Evolutionary conservation across 2,329 filamentous ascomycete species (phyloP).

Genomic region (Sclerotinia minor): DNA sequence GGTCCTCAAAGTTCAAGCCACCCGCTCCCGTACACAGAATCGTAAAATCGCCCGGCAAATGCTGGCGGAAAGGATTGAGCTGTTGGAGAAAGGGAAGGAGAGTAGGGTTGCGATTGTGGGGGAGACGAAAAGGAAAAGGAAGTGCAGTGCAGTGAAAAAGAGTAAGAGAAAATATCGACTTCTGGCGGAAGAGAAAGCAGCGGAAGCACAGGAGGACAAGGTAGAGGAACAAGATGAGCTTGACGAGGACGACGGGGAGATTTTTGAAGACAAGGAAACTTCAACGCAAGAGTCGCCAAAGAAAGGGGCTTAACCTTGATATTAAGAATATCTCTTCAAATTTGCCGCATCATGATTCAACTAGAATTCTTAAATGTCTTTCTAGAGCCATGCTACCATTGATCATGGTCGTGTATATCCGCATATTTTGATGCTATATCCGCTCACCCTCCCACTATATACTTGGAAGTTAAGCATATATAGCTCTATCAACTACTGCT

Average conservation of each 20-base stretch:
- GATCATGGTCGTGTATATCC: conserved; percentile 11
- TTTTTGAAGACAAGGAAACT: not conserved
- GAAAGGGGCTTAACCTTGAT: not conserved
- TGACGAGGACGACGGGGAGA: not conserved
- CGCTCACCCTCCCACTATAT: not conserved
- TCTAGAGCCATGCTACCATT: not conserved
- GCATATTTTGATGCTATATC: not conserved
- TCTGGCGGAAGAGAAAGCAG: conserved; percentile 45
- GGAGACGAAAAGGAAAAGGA: conserved; percentile 63
- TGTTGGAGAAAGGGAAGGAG: conserved; percentile 67
- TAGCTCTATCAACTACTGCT: not conserved
- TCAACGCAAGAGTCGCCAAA: not conserved
- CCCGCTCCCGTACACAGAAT: conserved; percentile 83
- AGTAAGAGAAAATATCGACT: conserved; percentile 73
- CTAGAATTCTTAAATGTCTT: no score
- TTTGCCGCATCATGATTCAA: not conserved
- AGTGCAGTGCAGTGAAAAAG: conserved; percentile 80
- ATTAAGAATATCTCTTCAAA: not conserved
- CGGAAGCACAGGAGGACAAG: conserved; percentile 31
- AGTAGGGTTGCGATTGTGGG: conserved; percentile 66
- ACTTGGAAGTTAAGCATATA: not conserved
- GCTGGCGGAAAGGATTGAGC: conserved; percentile 59
- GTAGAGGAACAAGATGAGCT: not conserved
- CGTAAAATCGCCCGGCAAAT: conserved; percentile 78
- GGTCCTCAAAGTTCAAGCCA: conserved; percentile 92